Conservation (phyloP, 2,329 filamentous ascomycete species). For the Fusarium buxicola region DNA sequence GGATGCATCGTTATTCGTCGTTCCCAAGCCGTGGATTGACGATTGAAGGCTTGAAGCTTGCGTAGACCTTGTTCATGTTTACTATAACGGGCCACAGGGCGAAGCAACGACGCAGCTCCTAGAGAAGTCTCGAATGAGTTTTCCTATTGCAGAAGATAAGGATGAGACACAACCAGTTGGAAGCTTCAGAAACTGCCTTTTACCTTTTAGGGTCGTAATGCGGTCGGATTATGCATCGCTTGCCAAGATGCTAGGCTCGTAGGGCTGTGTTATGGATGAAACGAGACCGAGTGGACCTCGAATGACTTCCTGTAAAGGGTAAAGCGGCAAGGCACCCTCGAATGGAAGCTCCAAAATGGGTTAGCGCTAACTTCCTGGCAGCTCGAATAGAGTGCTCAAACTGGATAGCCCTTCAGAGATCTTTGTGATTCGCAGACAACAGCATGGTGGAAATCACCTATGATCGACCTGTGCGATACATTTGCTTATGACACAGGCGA, state of each 20-base stretch:
- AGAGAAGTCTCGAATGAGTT: conserved; percentile 35
- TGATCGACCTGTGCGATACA: not conserved
- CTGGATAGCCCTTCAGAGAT: not conserved
- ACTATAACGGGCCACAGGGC: not conserved
- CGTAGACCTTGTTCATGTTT: not conserved
- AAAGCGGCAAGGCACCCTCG: conserved; percentile 13
- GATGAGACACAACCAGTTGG: conserved; percentile 15
- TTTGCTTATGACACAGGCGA: not conserved
- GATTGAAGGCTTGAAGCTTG: too few species aligned
- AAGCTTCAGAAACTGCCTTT: not conserved
- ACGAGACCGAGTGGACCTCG: conserved; percentile 29
- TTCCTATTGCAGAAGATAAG: conserved; percentile 26
- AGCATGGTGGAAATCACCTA: not conserved
- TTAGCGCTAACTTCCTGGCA: conserved; percentile 11
- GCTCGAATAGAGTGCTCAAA: conserved; percentile 16
- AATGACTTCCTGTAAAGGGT: conserved; percentile 37
- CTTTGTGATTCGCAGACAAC: not conserved
- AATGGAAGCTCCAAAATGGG: conserved; percentile 6
- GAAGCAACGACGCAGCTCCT: conserved; percentile 6
- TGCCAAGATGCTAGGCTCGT: conserved; percentile 17
- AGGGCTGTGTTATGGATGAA: conserved; percentile 32
- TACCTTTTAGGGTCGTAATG: not conserved
- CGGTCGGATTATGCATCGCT: conserved; percentile 15
- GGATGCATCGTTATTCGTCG: not conserved
- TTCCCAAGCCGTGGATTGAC: not conserved